Evolutionary conservation across 2,329 filamentous ascomycete genomes (phyloP), one percentile per base, ranked within the genome.

Genomic region (Penicillium frequentans): DNA sequence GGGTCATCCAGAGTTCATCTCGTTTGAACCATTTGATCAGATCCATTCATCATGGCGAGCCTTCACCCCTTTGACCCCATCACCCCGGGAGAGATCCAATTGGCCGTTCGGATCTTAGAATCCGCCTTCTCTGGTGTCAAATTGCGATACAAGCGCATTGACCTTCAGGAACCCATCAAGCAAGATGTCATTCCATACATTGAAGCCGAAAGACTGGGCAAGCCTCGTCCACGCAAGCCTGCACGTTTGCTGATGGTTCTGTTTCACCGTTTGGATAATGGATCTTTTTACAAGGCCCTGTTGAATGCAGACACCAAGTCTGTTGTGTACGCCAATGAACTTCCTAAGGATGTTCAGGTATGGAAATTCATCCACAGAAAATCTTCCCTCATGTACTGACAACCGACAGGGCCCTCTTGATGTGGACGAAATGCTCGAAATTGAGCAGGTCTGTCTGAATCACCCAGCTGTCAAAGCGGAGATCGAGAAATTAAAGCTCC

Each of bases 151-250:
- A 90, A 90, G 75, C 83, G 82, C 63, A 82, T 91, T 50, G 89
- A 85, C 23, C 77, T 89, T 3, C 81, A 87, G 51, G 86, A 90
- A 66, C 86, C 87, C 3, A 77, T 79, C 39, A 90, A 90, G 77
- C 75, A 75, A 37, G 78, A 84, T 61, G 78, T 81, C 59, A 68
- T 86, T 7, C 79, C 81, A n/a, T 89, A 87, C 69, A 74, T 85
- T 19, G 85, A 86, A 50, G 87, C 85, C 37, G 86, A 89, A 67
- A 81, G 85, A 55, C 74, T 75, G 29, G 80, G 82, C 26, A 71
- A 72, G 21, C 75, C 79, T 3, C 74, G 83, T 2, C 80, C 81
- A 3, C 73, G 73, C 3, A 79, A 78, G 51, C 85, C 84, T 19
- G 75, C 77, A 13, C 80, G 79, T 59, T 79, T 77, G 65, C 75